Conservation (phyloP, 495 filamentous ascomycete genomes). For the Aspergillus egyptiacus region DNA sequence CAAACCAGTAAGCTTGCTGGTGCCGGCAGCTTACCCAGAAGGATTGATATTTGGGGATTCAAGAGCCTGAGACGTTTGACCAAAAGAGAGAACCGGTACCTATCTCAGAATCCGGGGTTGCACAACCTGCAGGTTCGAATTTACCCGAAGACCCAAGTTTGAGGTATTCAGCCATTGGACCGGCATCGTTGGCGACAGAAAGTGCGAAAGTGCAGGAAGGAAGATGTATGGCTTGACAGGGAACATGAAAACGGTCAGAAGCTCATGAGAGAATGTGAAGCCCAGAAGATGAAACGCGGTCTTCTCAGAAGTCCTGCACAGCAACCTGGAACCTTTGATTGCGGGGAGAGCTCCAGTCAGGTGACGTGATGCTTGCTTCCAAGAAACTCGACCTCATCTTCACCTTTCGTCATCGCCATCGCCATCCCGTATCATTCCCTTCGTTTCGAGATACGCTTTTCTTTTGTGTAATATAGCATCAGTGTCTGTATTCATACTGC, state of each 20-base stretch:
- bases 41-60: neutral
- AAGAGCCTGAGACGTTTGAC: neutral
- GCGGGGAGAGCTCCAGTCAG: constrained; percentile 17
- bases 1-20: too few species aligned
- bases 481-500: neutral
- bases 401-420: too few species aligned
- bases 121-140: constrained; percentile 2
- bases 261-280: too few species aligned
- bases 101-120: neutral
- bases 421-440: constrained; percentile 1
- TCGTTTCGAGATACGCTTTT: neutral
- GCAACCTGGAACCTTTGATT: neutral
- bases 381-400: neutral
- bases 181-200: neutral
- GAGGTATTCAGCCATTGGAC: neutral
- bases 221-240: too few species aligned
- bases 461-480: neutral
- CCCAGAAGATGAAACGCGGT: neutral
- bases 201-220: neutral
- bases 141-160: neutral
- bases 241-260: too few species aligned
- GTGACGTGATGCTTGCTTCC: constrained; percentile 10
- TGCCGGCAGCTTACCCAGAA: too few species aligned
- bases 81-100: neutral
- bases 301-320: too few species aligned